Evolutionary conservation across 169 alveolate genomes (phyloP).

Genomic region (Ichthyophthirius multifiliis): DNA sequence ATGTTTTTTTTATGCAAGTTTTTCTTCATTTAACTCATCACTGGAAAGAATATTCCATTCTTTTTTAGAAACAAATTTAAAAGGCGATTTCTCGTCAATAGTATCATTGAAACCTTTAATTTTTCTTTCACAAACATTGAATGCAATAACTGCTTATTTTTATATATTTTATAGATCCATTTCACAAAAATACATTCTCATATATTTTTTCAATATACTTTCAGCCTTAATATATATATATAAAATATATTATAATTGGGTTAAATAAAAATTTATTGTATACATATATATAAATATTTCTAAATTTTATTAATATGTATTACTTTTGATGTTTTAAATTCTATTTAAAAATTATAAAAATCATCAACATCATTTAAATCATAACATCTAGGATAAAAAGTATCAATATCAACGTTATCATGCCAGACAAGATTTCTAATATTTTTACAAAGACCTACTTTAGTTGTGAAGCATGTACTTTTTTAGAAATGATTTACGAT

Average conservation of each 20-base stretch:
- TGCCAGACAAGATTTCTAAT: conserved; percentile 72
- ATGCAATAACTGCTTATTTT: conserved; percentile 39
- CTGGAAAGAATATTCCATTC: conserved; percentile 69
- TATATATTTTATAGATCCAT: conserved; percentile 22
- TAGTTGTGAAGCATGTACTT: conserved; percentile 73
- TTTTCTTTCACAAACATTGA: conserved; percentile 59
- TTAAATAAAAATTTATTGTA: conserved; percentile 34
- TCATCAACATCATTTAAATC: conserved; percentile 79
- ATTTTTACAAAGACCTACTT: conserved; percentile 80
- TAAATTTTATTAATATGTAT: conserved; percentile 26
- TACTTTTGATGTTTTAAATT: conserved; percentile 77
- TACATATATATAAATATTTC: conserved; percentile 36
- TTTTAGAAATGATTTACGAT: conserved; percentile 77
- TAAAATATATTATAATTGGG: conserved; percentile 34
- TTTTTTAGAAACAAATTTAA: conserved; percentile 53
- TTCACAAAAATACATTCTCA: conserved; percentile 17
- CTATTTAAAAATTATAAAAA: conserved; percentile 80
- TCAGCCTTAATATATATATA: conserved; percentile 28
- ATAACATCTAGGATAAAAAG: conserved; percentile 88
- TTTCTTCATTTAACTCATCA: conserved; percentile 38
- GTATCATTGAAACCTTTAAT: conserved; percentile 66
- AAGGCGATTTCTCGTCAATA: conserved; percentile 41
- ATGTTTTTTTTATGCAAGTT: conserved; percentile 32
- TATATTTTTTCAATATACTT: conserved; percentile 32
- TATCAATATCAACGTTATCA: conserved; percentile 69